Evolutionary conservation across 192 early-diverging fungal genomes (phyloP), one percentile per base, ranked within the genome.

Genomic region (Coemansia reversa): DNA sequence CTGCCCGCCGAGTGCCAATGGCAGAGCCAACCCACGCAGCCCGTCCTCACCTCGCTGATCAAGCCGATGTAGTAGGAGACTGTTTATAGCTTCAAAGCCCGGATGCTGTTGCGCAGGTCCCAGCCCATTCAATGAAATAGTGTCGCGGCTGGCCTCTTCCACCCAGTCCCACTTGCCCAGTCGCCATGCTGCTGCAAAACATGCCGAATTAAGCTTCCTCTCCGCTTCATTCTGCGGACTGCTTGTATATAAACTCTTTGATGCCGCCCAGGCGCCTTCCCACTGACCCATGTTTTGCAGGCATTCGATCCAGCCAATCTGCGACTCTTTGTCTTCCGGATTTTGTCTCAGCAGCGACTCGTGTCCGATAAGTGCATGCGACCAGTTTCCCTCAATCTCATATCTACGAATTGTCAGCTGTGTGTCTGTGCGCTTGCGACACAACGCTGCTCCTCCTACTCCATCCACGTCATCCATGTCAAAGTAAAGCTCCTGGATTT

Each of bases 281-380:
- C 74, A 77, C 56, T 82, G 74, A 5, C 79, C 79, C 79, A 82
- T 82, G 61, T 66, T 73, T 55, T 76, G 79, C 65, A 82, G 30
- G 48, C 79, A 77, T 30, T 60, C 48, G 27, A 77, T 66, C 79
- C 79, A 82, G 39, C 75, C 71, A 29, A 45, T 64, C 47, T 74
- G 75, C 49, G 47, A 66, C 33, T 65, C 62, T 33, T 66, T 62
- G 56, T 54, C 74, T 2, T 68, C 63, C 0, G 79, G 74, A 39
- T 74, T 63, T 16, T 63, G 60, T 11, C 70, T 60, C 28, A 82
- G 58, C 49, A 74, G 64, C 11, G 79, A 66, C 66, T 82, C 79
- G 60, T 77, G 75, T 7, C 79, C 79, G n/a, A 82, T 77, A 14
- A 76, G 65, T 20, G 79, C 79, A 23, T 82, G 70, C 30, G 75